Evolutionary conservation across 1,284 basidiomycete genomes (phyloP).

Genomic region (Coriolopsis trogii): DNA sequence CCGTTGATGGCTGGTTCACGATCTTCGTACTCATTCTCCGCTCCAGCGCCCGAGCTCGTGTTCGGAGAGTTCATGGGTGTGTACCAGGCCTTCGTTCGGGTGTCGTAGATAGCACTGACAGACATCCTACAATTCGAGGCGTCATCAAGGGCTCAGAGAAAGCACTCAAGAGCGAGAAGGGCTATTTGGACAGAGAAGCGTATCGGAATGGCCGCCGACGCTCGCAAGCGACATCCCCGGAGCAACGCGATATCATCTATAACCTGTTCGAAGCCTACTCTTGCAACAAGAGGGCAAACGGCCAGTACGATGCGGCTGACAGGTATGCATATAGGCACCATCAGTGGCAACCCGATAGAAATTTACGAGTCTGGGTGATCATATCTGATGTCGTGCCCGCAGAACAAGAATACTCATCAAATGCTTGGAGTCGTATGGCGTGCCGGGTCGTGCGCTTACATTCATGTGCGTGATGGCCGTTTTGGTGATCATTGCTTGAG

Average conservation of each 20-base stretch:
- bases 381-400: background rate
- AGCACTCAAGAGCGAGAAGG: slow-evolving; percentile 37
- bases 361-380: background rate
- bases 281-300: too few relatives aligned
- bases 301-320: background rate
- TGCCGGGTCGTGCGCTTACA: slow-evolving; percentile 50
- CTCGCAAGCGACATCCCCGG: slow-evolving; percentile 51
- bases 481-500: background rate
- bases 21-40: too few relatives aligned
- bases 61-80: slow-evolving; percentile 69
- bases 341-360: background rate
- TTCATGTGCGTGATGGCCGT: slow-evolving; percentile 48
- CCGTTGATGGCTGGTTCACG: too few relatives aligned
- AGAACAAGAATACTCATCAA: background rate
- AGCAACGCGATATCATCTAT: slow-evolving; percentile 29
- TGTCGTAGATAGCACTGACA: background rate
- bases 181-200: slow-evolving; percentile 44
- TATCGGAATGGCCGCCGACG: slow-evolving; percentile 55
- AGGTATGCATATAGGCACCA: background rate
- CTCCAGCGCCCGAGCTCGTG: slow-evolving; percentile 34
- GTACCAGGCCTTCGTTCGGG: slow-evolving; percentile 6
- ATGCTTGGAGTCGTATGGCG: slow-evolving; percentile 14
- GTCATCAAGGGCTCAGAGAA: slow-evolving; percentile 69
- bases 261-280: background rate
- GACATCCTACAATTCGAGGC: slow-evolving; percentile 40